phyloP scores from a whole-genome alignment of 257 asterid genomes.

The Ajuga chamaepitys region DNA sequence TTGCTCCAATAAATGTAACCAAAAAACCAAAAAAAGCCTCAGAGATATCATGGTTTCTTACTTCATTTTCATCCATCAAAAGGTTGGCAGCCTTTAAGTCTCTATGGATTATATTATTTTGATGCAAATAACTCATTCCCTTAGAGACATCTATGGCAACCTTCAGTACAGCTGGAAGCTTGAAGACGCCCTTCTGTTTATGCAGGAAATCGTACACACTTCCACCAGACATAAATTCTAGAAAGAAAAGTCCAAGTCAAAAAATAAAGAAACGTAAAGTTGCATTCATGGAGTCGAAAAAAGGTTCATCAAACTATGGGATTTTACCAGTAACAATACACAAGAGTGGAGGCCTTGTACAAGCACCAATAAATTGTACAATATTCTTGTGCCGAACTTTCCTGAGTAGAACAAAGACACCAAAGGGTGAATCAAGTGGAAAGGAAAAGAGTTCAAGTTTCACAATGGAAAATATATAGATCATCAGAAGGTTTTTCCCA shows the following conservation, averaged over 20 bases:
- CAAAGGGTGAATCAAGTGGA: background rate
- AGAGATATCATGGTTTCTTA: conserved; percentile 24
- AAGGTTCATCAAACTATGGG: background rate
- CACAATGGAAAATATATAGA: too few species aligned
- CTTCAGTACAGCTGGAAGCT: conserved; percentile 56
- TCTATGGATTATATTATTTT: conserved; percentile 69
- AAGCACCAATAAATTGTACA: conserved; percentile 83
- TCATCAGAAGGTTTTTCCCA: too few species aligned
- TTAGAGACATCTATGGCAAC: conserved; percentile 74
- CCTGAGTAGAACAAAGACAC: conserved; percentile 32
- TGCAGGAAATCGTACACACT: conserved; percentile 79
- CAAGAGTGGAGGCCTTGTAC: conserved; percentile 74
- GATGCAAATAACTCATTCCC: conserved; percentile 93
- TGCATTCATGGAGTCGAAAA: background rate
- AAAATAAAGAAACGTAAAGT: too few species aligned
- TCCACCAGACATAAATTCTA: conserved; percentile 90
- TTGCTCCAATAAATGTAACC: background rate
- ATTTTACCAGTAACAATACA: conserved; percentile 80
- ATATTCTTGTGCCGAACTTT: conserved; percentile 84
- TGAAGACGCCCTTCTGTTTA: conserved; percentile 53
- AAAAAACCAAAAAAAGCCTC: background rate
- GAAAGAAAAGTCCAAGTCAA: background rate
- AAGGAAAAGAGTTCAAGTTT: too few species aligned
- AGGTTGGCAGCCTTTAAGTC: conserved; percentile 91
- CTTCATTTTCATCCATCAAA: conserved; percentile 72